A percentile compares a stretch with the other conserved stretches of the same genome.
Evolutionary conservation across 768 basidiomycete species (phyloP).

Genomic region (Leccinum olivaceopallidum): DNA sequence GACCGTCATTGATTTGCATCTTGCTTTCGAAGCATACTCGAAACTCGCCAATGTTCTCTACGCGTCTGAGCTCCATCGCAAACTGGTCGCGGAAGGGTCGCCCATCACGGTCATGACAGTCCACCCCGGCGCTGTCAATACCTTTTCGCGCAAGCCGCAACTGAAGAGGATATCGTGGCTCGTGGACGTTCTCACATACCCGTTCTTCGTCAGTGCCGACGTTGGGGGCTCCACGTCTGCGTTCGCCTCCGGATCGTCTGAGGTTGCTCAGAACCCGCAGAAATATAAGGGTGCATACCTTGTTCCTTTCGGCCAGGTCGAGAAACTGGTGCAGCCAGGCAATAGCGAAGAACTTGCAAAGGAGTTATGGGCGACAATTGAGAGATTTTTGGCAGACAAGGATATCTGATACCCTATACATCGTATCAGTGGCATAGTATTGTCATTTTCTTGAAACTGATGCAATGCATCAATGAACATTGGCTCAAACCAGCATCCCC

Average conservation of each 20-base stretch:
- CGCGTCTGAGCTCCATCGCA: slow-evolving; percentile 49
- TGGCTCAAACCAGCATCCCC: too few species aligned
- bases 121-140: slow-evolving; percentile 35
- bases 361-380: slow-evolving; percentile 34
- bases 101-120: slow-evolving; percentile 17
- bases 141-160: slow-evolving; percentile 27
- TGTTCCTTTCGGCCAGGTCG: slow-evolving; percentile 28
- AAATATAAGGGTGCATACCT: slow-evolving; percentile 37
- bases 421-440: too few species aligned
- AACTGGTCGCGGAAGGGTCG: slow-evolving; percentile 27
- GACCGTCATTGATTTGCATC: neutral
- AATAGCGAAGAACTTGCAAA: slow-evolving; percentile 25
- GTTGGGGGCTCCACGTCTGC: slow-evolving; percentile 29
- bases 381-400: slow-evolving; percentile 27
- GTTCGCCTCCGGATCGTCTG: slow-evolving; percentile 34
- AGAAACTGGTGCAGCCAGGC: slow-evolving; percentile 13
- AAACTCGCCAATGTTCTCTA: slow-evolving; percentile 56
- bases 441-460: neutral
- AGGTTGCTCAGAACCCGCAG: slow-evolving; percentile 18
- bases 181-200: slow-evolving; percentile 6
- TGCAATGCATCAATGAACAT: too few species aligned
- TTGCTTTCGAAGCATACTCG: slow-evolving; percentile 38
- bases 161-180: slow-evolving; percentile 22
- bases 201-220: slow-evolving; percentile 13
- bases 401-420: slow-evolving; percentile 11